phyloP scores from a whole-genome alignment of 139 green algal species.

The Closterium sp. region DNA sequence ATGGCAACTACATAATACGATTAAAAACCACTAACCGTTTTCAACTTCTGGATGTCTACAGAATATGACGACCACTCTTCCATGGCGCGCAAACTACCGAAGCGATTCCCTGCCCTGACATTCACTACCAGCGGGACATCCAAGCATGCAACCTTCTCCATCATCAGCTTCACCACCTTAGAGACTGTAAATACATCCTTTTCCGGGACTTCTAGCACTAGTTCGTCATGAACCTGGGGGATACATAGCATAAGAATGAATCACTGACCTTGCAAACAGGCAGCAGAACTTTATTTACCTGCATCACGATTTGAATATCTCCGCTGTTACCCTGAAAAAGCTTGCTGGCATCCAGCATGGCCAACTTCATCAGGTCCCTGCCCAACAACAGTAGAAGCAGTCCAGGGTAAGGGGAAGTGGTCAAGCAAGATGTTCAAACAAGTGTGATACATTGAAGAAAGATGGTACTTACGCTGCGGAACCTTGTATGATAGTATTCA shows the following conservation, averaged over 20 bases:
- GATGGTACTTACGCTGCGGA: conserved; percentile 3
- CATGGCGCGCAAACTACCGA: background rate
- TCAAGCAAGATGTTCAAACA: background rate
- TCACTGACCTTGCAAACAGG: background rate
- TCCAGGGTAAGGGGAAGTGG: background rate
- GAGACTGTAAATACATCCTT: background rate
- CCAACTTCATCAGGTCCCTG: background rate
- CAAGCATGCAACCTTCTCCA: background rate
- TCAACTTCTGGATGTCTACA: too few relatives aligned
- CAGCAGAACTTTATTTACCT: background rate
- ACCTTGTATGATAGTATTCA: conserved; percentile 24
- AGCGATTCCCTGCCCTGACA: background rate
- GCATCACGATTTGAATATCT: background rate
- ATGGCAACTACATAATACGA: too few relatives aligned
- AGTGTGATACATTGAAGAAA: background rate
- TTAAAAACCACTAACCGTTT: too few relatives aligned
- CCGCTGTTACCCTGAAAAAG: background rate
- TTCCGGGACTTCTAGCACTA: background rate
- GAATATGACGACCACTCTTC: background rate
- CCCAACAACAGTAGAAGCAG: background rate
- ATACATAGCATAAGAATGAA: background rate
- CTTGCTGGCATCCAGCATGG: background rate
- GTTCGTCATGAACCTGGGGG: background rate
- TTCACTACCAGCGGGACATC: background rate
- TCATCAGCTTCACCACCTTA: background rate